These are phyloP conservation scores for Colletotrichum tropicale DNA, from an alignment of 2,329 filamentous ascomycete genomes.

Conservation along the genomic window DNA sequence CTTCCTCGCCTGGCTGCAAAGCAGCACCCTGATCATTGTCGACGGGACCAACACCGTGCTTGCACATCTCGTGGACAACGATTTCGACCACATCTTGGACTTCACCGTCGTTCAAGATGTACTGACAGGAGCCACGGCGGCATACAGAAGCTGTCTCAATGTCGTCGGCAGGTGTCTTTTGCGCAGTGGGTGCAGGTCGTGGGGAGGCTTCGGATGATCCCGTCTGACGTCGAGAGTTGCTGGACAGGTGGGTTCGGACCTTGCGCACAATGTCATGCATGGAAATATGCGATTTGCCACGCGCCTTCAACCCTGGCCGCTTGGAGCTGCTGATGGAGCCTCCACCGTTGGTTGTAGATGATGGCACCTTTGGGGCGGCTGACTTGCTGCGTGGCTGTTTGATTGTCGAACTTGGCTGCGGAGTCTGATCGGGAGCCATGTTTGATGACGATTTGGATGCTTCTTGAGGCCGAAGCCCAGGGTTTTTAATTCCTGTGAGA, in stretches of 20 bases:
- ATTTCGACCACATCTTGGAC: conserved; percentile 10
- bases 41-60: not conserved
- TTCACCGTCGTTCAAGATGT: not conserved
- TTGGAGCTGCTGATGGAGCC: not conserved
- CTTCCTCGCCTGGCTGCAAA: not conserved
- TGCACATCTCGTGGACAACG: not conserved
- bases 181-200: not conserved
- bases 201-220: not conserved
- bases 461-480: not conserved
- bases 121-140: not conserved
- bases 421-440: not conserved
- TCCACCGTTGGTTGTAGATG: not conserved
- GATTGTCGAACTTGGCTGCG: not conserved
- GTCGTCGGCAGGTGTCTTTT: not conserved
- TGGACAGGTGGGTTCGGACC: not conserved
- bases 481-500: not conserved
- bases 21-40: not conserved
- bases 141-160: not conserved
- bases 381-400: not conserved
- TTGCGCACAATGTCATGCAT: conserved; percentile 1
- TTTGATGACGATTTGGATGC: not conserved
- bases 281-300: not conserved
- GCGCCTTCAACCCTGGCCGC: not conserved
- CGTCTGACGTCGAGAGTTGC: not conserved
- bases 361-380: not conserved